Conservation (phyloP, 495 filamentous ascomycete genomes). For the Glonium stellatum region DNA sequence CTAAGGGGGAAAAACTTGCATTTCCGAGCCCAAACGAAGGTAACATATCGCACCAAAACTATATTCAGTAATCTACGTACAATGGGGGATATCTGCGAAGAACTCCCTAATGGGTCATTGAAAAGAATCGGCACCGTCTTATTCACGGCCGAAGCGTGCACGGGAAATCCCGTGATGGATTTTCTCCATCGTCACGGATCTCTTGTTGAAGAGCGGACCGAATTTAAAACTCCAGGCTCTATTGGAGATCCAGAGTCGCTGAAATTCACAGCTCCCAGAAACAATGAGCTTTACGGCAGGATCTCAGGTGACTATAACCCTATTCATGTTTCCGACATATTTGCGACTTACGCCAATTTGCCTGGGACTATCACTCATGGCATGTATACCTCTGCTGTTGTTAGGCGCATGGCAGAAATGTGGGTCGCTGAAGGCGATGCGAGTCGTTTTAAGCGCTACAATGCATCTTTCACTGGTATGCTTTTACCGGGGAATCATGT, state of each 20-base stretch:
- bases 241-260: slow-evolving; percentile 85
- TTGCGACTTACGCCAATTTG: slow-evolving; percentile 88
- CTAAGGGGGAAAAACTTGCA: too few species aligned
- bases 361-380: slow-evolving; percentile 96
- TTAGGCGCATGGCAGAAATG: slow-evolving; percentile 89
- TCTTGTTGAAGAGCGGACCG: slow-evolving; percentile 90
- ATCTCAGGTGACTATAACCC: slow-evolving; percentile 98
- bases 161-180: slow-evolving; percentile 95
- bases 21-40: too few species aligned
- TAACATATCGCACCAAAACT: too few species aligned
- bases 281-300: slow-evolving; percentile 96
- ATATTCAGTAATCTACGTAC: too few species aligned
- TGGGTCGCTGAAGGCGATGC: slow-evolving; percentile 99
- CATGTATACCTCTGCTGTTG: slow-evolving; percentile 97
- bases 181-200: slow-evolving; percentile 88
- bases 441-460: slow-evolving; percentile 92
- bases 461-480: slow-evolving; percentile 95
- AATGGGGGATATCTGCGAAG: too few species aligned
- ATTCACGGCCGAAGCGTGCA: slow-evolving; percentile 57
- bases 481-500: slow-evolving; percentile 93
- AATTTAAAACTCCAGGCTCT: slow-evolving; percentile 97
- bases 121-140: slow-evolving; percentile 90
- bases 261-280: slow-evolving; percentile 78
- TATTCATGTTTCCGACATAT: slow-evolving; percentile 94
- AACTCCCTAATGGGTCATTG: slow-evolving; percentile 39